A percentile compares a stretch with the other conserved stretches of the same genome.
phyloP scores from a whole-genome alignment of 2,329 filamentous ascomycete species.

The Aspergillus udagawae region DNA sequence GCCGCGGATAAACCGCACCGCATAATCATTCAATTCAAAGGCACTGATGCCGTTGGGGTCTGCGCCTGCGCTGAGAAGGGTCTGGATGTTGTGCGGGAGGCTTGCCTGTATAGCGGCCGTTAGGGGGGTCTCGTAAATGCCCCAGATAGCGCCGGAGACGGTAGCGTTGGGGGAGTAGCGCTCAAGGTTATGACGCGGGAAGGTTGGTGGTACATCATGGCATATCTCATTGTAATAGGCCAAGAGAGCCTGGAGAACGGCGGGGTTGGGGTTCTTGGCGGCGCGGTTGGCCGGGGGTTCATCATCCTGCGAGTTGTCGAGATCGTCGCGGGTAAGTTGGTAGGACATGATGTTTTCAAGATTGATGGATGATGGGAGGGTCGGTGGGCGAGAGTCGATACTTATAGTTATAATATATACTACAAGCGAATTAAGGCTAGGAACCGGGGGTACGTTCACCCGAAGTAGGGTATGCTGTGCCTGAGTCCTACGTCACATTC shows the following conservation, averaged over 20 bases:
- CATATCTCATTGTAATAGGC: not conserved
- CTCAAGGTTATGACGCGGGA: not conserved
- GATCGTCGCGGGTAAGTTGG: not conserved
- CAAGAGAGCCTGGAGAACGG: constrained; percentile 1
- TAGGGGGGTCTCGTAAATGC: not conserved
- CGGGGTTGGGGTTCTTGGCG: not conserved
- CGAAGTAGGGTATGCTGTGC: too few species aligned
- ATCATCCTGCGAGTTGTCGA: not conserved
- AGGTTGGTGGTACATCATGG: not conserved
- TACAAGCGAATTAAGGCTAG: not conserved
- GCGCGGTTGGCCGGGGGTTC: not conserved
- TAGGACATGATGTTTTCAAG: not conserved
- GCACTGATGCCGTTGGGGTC: not conserved
- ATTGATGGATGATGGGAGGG: not conserved
- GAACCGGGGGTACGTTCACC: too few species aligned
- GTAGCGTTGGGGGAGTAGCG: not conserved
- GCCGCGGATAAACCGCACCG: not conserved
- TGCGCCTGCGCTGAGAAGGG: not conserved
- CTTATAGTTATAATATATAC: too few species aligned
- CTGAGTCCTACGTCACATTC: too few species aligned
- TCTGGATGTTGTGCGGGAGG: not conserved
- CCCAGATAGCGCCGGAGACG: not conserved
- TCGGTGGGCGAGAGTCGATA: not conserved
- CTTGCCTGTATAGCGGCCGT: not conserved
- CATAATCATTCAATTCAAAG: not conserved